phyloP scores from a whole-genome alignment of 140 eudicot genomes.

The Flaveria floridana region DNA sequence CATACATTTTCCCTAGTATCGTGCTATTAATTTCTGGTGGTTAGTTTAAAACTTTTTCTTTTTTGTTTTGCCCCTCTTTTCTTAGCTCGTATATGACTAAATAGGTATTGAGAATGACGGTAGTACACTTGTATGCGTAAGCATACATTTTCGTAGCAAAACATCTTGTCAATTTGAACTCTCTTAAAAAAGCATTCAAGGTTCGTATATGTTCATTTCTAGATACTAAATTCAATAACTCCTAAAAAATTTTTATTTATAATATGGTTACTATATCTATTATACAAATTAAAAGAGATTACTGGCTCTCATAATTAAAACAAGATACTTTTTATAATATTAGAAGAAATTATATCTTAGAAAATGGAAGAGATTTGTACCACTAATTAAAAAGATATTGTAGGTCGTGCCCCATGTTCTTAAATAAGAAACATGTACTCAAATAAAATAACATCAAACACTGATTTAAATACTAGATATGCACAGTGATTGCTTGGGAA shows the following conservation, averaged over 20 bases:
- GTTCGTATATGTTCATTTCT: neutral
- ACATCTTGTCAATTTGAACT: neutral
- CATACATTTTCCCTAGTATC: too few relatives aligned
- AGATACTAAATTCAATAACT: neutral
- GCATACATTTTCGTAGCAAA: neutral
- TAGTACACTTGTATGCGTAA: neutral
- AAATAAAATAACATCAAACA: conserved; percentile 16
- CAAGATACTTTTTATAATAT: neutral
- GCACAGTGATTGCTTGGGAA: conserved; percentile 43
- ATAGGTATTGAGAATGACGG: too few relatives aligned
- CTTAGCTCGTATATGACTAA: too few relatives aligned
- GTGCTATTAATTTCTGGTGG: too few relatives aligned
- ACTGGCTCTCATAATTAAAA: neutral
- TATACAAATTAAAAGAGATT: neutral
- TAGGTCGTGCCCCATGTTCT: conserved; percentile 10
- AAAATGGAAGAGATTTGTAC: neutral
- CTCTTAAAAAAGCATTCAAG: neutral
- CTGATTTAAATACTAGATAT: conserved; percentile 16
- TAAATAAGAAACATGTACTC: conserved; percentile 18
- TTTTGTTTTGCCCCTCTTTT: too few relatives aligned
- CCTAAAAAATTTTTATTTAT: neutral
- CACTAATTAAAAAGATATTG: neutral
- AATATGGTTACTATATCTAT: neutral
- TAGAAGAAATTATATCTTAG: neutral
- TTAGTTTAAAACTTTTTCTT: too few relatives aligned